Conservation (phyloP, 2,329 filamentous ascomycete species). For the Colletotrichum australisinense region DNA sequence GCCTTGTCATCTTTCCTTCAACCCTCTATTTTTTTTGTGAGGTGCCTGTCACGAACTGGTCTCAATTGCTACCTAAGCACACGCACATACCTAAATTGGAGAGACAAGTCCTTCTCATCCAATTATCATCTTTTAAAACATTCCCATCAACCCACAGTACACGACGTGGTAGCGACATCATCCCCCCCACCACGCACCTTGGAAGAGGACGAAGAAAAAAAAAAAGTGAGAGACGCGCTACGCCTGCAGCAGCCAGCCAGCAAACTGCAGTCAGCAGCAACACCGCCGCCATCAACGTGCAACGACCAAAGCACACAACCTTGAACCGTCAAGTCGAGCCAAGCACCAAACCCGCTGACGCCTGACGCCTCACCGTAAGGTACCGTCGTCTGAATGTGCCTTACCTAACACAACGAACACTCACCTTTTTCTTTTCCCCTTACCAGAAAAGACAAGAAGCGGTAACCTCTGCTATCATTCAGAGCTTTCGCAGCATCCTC, state of each 20-base stretch:
- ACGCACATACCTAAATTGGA: background rate
- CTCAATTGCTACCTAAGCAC: slow-evolving; percentile 12
- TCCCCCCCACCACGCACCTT: background rate
- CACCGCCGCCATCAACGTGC: slow-evolving; percentile 6
- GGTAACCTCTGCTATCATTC: slow-evolving; percentile 15
- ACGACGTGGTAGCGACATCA: background rate
- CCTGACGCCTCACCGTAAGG: slow-evolving; percentile 7
- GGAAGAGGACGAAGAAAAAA: slow-evolving; percentile 1
- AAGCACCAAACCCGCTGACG: slow-evolving; percentile 16
- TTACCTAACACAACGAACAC: slow-evolving; percentile 31
- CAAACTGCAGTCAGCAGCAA: slow-evolving; percentile 11
- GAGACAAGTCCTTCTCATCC: background rate
- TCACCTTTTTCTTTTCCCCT: slow-evolving; percentile 21
- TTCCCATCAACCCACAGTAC: background rate
- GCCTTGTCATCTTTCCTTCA: background rate
- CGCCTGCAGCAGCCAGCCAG: slow-evolving; percentile 4
- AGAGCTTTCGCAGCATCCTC: slow-evolving; percentile 30
- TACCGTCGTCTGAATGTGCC: background rate
- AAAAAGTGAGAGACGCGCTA: slow-evolving; percentile 9
- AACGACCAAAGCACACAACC: background rate
- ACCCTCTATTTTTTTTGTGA: background rate
- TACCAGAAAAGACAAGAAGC: slow-evolving; percentile 20
- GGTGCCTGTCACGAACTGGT: background rate
- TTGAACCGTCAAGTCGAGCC: background rate
- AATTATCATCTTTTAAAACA: background rate